Evolutionary conservation across 2,329 filamentous ascomycete genomes (phyloP).

Genomic region (Xylariaceae sp.): DNA sequence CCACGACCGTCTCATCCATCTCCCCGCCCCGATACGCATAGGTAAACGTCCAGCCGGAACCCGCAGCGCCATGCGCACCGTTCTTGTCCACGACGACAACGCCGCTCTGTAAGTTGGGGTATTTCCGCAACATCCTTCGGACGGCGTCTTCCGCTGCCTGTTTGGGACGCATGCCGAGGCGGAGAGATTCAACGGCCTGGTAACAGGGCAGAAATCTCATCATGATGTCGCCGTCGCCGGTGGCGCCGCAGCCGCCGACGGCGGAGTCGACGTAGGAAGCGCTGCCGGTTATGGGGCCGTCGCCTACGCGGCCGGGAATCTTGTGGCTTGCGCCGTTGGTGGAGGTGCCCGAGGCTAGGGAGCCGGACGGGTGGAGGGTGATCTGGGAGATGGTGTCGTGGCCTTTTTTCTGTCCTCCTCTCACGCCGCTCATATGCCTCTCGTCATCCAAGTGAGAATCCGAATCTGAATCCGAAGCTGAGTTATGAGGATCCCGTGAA

Average conservation of each 20-base stretch:
- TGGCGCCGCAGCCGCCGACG: constrained; percentile 50
- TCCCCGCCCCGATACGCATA: constrained; percentile 44
- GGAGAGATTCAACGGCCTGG: constrained; percentile 50
- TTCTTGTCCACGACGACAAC: constrained; percentile 46
- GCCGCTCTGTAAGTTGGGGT: constrained; percentile 42
- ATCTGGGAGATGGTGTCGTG: constrained; percentile 54
- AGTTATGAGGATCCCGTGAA: constrained; percentile 2
- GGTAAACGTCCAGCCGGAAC: constrained; percentile 49
- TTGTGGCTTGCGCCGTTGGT: constrained; percentile 52
- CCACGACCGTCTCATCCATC: constrained; percentile 43
- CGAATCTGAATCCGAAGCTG: constrained; percentile 4
- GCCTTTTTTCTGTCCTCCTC: constrained; percentile 6
- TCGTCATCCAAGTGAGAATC: no score
- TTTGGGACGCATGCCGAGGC: constrained; percentile 42
- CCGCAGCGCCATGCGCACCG: constrained; percentile 47
- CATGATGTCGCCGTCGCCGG: constrained; percentile 53
- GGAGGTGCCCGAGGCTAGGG: constrained; percentile 50
- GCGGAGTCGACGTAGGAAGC: constrained; percentile 51
- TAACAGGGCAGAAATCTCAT: constrained; percentile 54
- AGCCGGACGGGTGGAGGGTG: constrained; percentile 38
- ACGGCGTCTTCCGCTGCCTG: constrained; percentile 49
- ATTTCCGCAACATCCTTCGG: constrained; percentile 42
- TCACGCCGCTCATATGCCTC: no score
- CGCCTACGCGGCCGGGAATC: constrained; percentile 50
- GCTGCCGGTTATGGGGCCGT: constrained; percentile 49